Evolutionary conservation across 2,329 filamentous ascomycete species (phyloP).

Genomic region (Pseudogymnoascus sp.): DNA sequence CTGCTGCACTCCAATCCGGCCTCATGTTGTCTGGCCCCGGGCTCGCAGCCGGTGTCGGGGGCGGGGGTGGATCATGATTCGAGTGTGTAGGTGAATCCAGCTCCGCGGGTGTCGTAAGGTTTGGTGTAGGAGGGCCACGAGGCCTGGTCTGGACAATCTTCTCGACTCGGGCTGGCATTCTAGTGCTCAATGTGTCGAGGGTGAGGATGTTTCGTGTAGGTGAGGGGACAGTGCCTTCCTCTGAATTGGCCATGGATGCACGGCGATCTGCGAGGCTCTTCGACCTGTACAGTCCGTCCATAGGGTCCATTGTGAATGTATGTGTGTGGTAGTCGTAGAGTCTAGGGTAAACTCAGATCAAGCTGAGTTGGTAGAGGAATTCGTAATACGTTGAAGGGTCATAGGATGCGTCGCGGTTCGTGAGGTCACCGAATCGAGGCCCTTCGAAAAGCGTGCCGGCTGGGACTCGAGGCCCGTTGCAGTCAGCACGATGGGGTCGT

Average conservation of each 20-base stretch:
- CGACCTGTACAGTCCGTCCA: constrained; percentile 31
- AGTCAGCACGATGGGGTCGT: not conserved
- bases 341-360: not conserved
- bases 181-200: constrained; percentile 35
- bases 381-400: not conserved
- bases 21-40: constrained; percentile 53
- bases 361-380: not conserved
- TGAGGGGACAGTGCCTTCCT: constrained; percentile 38
- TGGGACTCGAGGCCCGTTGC: not conserved
- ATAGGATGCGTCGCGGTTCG: not conserved
- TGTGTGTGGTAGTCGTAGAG: not conserved
- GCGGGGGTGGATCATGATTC: constrained; percentile 44
- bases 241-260: constrained; percentile 43
- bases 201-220: constrained; percentile 33
- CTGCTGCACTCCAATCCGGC: constrained; percentile 64
- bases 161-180: constrained; percentile 36
- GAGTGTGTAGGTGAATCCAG: constrained; percentile 40
- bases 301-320: not conserved
- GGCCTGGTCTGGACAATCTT: constrained; percentile 45
- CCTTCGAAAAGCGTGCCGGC: not conserved
- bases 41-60: constrained; percentile 57
- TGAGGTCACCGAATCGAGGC: not conserved
- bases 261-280: constrained; percentile 54
- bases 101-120: constrained; percentile 56
- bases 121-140: constrained; percentile 56